Evolutionary conservation across 2,329 filamentous ascomycete genomes (phyloP).

Genomic region (Phoma herbarum): DNA sequence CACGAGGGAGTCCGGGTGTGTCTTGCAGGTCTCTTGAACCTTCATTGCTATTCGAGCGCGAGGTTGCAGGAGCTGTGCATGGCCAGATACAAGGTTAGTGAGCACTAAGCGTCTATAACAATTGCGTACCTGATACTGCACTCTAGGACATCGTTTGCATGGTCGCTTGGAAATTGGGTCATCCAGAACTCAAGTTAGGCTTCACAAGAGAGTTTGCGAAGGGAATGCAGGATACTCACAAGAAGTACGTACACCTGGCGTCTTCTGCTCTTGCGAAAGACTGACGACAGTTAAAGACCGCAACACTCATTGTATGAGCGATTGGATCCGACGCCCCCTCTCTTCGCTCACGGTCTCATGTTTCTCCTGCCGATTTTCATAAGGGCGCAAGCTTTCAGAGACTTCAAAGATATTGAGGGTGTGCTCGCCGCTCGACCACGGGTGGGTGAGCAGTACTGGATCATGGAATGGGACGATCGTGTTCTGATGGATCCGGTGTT

Average conservation of each 20-base stretch:
- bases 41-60: background rate
- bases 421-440: background rate
- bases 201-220: background rate
- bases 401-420: background rate
- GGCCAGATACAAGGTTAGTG: background rate
- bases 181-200: too few species aligned
- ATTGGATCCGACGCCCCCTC: background rate
- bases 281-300: background rate
- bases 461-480: background rate
- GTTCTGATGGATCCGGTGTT: background rate
- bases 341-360: background rate
- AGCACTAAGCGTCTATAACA: background rate
- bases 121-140: background rate
- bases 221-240: background rate
- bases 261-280: background rate
- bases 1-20: background rate
- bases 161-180: background rate
- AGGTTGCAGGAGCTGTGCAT: background rate
- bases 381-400: background rate
- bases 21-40: background rate
- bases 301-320: background rate
- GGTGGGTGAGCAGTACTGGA: background rate
- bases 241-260: background rate
- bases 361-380: background rate
- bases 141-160: background rate